Percentiles rank a stretch among this genome's conserved stretches.
These are phyloP conservation scores for Coleophoma eucalyptorum DNA, from an alignment of 2,329 filamentous ascomycete species.

Conservation along the genomic window DNA sequence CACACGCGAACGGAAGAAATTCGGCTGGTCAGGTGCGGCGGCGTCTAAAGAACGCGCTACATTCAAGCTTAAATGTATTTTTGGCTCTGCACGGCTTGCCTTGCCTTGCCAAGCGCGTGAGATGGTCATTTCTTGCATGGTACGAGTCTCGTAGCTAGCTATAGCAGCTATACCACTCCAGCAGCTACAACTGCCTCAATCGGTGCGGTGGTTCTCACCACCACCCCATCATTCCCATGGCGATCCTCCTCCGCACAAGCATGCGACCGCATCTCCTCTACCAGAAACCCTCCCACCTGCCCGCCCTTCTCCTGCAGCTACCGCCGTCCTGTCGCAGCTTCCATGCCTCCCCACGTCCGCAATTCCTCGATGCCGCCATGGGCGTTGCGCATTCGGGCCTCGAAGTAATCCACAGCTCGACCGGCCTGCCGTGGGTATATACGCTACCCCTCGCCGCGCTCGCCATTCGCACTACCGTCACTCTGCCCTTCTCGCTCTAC, in stretches of 20 bases:
- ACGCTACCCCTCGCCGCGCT: slow-evolving; percentile 52
- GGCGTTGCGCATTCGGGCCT: slow-evolving; percentile 40
- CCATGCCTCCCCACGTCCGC: slow-evolving; percentile 40
- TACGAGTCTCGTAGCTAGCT: no score
- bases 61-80: no score
- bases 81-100: no score
- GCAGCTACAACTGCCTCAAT: no score
- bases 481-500: slow-evolving; percentile 42
- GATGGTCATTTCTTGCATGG: no score
- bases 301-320: slow-evolving; percentile 12
- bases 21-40: no score
- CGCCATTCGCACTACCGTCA: slow-evolving; percentile 41
- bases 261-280: background rate
- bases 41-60: no score
- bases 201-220: no score
- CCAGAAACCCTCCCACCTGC: background rate
- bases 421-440: slow-evolving; percentile 47
- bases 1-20: no score
- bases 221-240: no score
- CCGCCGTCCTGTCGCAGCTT: slow-evolving; percentile 35
- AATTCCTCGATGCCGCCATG: slow-evolving; percentile 37
- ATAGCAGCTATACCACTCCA: no score
- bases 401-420: slow-evolving; percentile 43
- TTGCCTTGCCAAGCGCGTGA: no score
- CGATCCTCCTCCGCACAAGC: background rate